Conservation (phyloP, 2,329 filamentous ascomycete species). For the Colletotrichum phormii region DNA sequence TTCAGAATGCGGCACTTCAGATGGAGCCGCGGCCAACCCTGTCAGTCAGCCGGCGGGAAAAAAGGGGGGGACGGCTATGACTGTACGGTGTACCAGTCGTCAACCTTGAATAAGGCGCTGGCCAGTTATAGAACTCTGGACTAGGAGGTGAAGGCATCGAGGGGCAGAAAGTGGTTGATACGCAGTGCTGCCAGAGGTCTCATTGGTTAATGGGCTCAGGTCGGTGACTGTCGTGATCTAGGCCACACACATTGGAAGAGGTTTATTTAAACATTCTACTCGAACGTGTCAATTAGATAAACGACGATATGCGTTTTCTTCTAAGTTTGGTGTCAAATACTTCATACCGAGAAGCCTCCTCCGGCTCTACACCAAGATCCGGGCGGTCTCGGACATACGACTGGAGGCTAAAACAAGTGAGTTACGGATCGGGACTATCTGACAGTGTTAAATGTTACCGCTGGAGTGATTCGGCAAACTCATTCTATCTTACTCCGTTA, state of each 20-base stretch:
- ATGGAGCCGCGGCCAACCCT: slow-evolving; percentile 18
- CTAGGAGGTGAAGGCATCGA: neutral
- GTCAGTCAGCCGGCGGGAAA: neutral
- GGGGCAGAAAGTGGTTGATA: neutral
- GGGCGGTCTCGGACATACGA: slow-evolving; percentile 13
- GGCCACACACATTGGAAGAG: neutral
- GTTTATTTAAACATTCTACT: neutral
- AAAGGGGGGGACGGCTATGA: neutral
- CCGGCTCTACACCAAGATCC: neutral
- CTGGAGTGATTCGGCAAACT: neutral
- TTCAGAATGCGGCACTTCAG: slow-evolving; percentile 28
- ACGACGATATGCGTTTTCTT: neutral
- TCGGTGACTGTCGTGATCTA: neutral
- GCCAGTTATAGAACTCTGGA: neutral
- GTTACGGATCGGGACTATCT: neutral
- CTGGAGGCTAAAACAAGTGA: neutral
- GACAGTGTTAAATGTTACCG: neutral
- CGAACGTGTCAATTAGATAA: neutral
- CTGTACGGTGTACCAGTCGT: neutral
- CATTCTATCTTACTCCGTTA: neutral
- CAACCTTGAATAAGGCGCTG: neutral
- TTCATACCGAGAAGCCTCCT: neutral
- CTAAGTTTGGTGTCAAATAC: neutral
- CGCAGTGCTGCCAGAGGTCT: neutral
- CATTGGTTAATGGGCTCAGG: neutral